Conservation (phyloP, 345 rosid genomes). For the Erysimum cheiranthoides region DNA sequence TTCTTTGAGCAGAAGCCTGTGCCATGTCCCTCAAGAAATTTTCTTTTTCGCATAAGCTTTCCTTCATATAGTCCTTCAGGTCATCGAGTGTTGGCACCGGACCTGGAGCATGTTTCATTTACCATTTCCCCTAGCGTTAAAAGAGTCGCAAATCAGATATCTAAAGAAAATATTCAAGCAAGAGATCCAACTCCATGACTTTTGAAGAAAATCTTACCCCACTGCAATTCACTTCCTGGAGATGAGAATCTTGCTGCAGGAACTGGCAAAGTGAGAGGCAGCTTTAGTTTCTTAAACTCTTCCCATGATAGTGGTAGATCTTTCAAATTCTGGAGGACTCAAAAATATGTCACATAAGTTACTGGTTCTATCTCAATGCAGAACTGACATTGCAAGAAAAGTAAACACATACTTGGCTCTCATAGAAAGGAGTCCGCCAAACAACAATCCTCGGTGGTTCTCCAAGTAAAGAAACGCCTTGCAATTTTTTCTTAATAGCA, state of each 20-base stretch:
- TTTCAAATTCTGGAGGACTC: slow-evolving; percentile 51
- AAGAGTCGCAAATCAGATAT: slow-evolving; percentile 34
- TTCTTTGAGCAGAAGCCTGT: slow-evolving; percentile 57
- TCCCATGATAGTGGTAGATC: slow-evolving; percentile 66
- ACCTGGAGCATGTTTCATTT: slow-evolving; percentile 65
- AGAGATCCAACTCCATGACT: neutral
- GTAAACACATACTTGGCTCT: slow-evolving; percentile 54
- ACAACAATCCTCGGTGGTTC: slow-evolving; percentile 43
- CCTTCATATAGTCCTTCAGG: slow-evolving; percentile 61
- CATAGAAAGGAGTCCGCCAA: slow-evolving; percentile 82
- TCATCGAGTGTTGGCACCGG: slow-evolving; percentile 67
- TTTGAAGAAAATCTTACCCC: slow-evolving; percentile 64
- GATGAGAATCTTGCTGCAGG: slow-evolving; percentile 48
- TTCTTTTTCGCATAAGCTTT: slow-evolving; percentile 48
- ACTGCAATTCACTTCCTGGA: slow-evolving; percentile 53
- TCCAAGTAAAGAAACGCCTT: slow-evolving; percentile 38
- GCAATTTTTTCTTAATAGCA: slow-evolving; percentile 52
- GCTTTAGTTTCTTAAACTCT: slow-evolving; percentile 60
- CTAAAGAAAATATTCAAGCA: slow-evolving; percentile 12
- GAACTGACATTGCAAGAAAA: slow-evolving; percentile 19
- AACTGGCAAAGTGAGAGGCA: slow-evolving; percentile 55
- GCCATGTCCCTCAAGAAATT: slow-evolving; percentile 57
- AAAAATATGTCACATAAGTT: slow-evolving; percentile 19
- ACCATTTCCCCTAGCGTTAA: slow-evolving; percentile 41
- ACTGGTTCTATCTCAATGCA: neutral